A percentile compares a stretch with the other conserved stretches of the same genome.
These are phyloP conservation scores for Cytospora schulzeri DNA, from an alignment of 2,329 filamentous ascomycete species.

Conservation along the genomic window DNA sequence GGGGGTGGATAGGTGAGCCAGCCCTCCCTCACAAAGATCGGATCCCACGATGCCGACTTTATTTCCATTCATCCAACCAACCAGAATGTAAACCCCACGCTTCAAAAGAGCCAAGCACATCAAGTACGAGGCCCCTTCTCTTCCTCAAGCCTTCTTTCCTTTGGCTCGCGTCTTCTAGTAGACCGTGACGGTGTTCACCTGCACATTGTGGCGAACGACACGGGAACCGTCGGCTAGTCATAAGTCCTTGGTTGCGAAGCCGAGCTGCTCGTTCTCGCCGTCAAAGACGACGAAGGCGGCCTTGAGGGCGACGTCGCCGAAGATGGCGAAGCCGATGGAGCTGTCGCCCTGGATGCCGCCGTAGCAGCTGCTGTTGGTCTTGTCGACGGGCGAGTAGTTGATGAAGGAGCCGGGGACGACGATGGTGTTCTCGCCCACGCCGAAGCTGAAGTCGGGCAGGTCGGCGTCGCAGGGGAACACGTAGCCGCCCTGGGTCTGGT, in stretches of 20 bases:
- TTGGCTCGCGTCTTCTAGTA: not conserved
- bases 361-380: constrained; percentile 36
- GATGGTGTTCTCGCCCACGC: constrained; percentile 37
- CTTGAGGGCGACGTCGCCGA: constrained; percentile 38
- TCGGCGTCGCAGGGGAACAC: constrained; percentile 41
- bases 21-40: no score
- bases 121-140: not conserved
- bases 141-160: not conserved
- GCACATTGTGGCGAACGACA: constrained; percentile 19
- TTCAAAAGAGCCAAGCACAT: not conserved
- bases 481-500: constrained; percentile 42
- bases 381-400: constrained; percentile 37
- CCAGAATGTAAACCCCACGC: not conserved
- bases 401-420: constrained; percentile 42
- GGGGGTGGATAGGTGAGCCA: not conserved
- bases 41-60: not conserved
- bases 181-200: constrained; percentile 20
- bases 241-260: constrained; percentile 41
- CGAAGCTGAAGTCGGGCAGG: constrained; percentile 41
- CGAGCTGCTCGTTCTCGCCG: constrained; percentile 42
- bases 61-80: not conserved
- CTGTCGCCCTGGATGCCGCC: constrained; percentile 39
- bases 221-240: constrained; percentile 18
- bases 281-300: constrained; percentile 39
- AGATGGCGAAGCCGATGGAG: constrained; percentile 35